Evolutionary conservation across 148 eudicot genomes (phyloP), one percentile per base, ranked within the genome.

Genomic region (Nepenthes gracilis): DNA sequence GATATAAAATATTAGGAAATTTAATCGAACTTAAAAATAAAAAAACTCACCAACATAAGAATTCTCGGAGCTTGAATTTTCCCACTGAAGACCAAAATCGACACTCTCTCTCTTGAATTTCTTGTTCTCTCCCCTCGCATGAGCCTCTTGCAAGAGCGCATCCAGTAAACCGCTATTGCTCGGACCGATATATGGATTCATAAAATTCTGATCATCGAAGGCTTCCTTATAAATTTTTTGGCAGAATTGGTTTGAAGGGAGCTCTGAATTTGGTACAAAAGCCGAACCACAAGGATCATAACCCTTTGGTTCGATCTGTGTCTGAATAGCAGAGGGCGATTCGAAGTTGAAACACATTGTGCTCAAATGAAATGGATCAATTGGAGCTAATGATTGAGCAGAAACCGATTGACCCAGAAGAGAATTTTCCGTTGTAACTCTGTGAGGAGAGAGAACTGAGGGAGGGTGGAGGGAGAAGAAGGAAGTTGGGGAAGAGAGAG

Each of bases 101-200:
- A 61, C 64, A 47, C 35, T 45, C 15, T 64, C 53, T 11, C 65
- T 72, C 58, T 82, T 77, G 5, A 63, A 35, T 33, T 72, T 66
- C 40, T 57, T 60, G 6, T 64, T 33, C 13, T 4, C 61, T 10
- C 67, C 60, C 72, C 78, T 74, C 54, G 70, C 67, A 14, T 70
- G 85, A 67, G 87, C 80, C 71, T 90, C 97, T 14, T 70, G 80
- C 48, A 87, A 63, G 32, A 90, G 69, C 55, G 77, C 88, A 64
- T 80, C 97, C 70, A 90, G 69, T 59, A 90, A 76, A 14, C 97
- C 97, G 62, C 96, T 87, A 36, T 85, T 86, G 10, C 63, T 68
- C 62, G 69, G 58, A 57, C 64, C 66, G 61, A 63, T 49, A 66
- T 35, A 23, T 12, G 47, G 54, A 35, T 48, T 74, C n/a, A 54